Conservation (phyloP, 225 moss, liverwort and hornwort genomes). For the Rhytidiadelphus loreus region DNA sequence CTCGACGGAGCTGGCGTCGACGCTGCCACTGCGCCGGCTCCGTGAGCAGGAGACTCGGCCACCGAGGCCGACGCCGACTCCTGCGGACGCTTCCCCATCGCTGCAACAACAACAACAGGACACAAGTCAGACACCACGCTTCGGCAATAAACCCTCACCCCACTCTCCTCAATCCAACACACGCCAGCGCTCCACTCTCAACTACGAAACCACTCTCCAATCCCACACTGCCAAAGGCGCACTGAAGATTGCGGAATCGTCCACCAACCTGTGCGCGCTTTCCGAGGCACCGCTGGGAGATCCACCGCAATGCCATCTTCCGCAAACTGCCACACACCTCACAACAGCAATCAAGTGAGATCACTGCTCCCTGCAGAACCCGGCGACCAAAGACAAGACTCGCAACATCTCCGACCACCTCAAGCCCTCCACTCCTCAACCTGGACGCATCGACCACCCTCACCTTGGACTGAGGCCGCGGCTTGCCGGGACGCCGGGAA, state of each 20-base stretch:
- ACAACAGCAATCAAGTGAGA: neutral
- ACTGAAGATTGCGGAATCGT: neutral
- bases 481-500: slow-evolving; percentile 55
- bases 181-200: neutral
- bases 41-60: slow-evolving; percentile 22
- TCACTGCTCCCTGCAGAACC: neutral
- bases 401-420: neutral
- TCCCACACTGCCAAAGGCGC: too few relatives aligned
- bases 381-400: neutral
- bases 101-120: slow-evolving; percentile 27
- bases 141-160: neutral
- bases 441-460: neutral
- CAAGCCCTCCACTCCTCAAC: neutral
- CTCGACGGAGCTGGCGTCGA: slow-evolving; percentile 33
- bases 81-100: slow-evolving; percentile 67
- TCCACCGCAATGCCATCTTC: slow-evolving; percentile 71
- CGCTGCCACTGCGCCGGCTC: neutral
- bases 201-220: neutral
- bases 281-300: slow-evolving; percentile 78
- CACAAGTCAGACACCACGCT: neutral
- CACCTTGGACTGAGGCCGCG: slow-evolving; percentile 72
- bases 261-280: slow-evolving; percentile 69
- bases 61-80: slow-evolving; percentile 38
- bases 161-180: neutral
- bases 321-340: slow-evolving; percentile 44